Conservation (phyloP, 768 basidiomycete species). For the Lentinula aciculospora region DNA sequence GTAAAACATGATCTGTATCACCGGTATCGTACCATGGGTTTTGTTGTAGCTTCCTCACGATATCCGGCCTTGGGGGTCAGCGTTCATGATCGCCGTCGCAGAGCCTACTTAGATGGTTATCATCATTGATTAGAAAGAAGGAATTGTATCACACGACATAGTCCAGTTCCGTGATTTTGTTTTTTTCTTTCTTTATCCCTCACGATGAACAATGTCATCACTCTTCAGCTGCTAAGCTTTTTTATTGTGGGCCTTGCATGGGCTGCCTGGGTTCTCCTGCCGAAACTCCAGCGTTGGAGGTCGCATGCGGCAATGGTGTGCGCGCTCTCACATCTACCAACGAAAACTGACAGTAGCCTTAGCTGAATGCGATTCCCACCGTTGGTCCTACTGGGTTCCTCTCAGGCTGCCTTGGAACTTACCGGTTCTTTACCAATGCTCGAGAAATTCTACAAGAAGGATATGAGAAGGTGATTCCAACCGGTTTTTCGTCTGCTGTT, state of each 20-base stretch:
- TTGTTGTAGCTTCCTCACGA: too few species aligned
- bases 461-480: conserved; percentile 1
- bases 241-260: background rate
- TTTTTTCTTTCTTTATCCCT: too few species aligned
- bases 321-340: background rate
- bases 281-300: background rate
- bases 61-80: too few species aligned
- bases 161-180: too few species aligned
- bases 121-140: too few species aligned
- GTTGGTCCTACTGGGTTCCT: background rate
- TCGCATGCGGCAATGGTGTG: background rate
- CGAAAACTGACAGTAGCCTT: background rate
- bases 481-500: background rate
- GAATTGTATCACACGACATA: too few species aligned
- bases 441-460: background rate
- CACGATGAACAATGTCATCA: too few species aligned
- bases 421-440: background rate
- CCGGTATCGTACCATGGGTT: too few species aligned
- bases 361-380: background rate
- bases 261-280: background rate
- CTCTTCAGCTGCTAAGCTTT: background rate
- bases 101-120: too few species aligned
- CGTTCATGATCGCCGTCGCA: too few species aligned
- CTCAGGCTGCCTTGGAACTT: background rate
- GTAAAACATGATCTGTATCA: too few species aligned